Conservation (phyloP, 2,329 filamentous ascomycete genomes). For the Verticillium albo-atrum region DNA sequence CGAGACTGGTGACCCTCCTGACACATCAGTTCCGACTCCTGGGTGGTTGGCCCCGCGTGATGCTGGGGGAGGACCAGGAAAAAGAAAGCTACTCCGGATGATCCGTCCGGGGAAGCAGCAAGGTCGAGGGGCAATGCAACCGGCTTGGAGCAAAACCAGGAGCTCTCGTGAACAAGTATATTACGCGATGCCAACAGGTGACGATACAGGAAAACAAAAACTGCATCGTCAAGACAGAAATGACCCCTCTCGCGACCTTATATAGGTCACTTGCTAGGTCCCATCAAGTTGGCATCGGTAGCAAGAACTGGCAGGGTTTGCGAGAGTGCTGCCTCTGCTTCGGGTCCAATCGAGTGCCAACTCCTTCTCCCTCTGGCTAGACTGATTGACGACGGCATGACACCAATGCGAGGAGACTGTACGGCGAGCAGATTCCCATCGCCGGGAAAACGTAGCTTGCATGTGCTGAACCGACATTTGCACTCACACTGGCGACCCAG, state of each 20-base stretch:
- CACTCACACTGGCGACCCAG: background rate
- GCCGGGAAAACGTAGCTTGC: background rate
- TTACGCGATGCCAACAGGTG: background rate
- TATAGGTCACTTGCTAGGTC: background rate
- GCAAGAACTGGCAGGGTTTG: background rate
- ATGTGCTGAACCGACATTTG: background rate
- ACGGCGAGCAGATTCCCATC: background rate
- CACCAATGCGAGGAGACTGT: background rate
- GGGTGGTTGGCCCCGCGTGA: background rate
- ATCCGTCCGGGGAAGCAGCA: background rate
- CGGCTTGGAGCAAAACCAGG: background rate
- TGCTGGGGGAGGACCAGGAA: background rate
- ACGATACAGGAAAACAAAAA: background rate
- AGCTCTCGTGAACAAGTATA: background rate
- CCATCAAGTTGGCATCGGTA: background rate
- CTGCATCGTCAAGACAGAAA: background rate
- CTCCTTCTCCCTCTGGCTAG: background rate
- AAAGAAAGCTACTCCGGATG: too few species aligned
- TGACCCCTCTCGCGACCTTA: background rate
- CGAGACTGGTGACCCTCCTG: slow-evolving; percentile 6
- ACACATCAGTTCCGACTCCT: background rate
- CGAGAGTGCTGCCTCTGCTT: background rate
- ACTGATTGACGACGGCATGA: background rate
- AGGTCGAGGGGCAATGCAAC: background rate
- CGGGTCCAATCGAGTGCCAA: background rate